Evolutionary conservation across 2,329 filamentous ascomycete genomes (phyloP).

Genomic region (Camptophora hylomeconis): DNA sequence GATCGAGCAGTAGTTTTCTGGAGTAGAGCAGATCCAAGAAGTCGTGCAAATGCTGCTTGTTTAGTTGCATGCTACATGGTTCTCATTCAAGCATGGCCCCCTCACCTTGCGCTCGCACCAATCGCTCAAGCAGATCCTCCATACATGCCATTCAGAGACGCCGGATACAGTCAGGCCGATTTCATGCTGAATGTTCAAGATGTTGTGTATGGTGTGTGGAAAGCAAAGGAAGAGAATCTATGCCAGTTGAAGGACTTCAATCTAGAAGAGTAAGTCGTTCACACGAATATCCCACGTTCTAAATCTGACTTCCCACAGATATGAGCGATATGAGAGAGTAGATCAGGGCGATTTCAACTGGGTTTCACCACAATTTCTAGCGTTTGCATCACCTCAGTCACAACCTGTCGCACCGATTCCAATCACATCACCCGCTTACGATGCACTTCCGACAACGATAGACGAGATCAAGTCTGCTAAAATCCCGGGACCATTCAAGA

Average conservation of each 20-base stretch:
- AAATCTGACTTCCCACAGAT: slow-evolving; percentile 32
- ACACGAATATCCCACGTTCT: neutral
- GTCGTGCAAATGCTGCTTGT: slow-evolving; percentile 80
- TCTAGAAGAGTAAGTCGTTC: slow-evolving; percentile 58
- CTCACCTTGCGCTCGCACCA: slow-evolving; percentile 84
- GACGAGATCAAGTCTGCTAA: slow-evolving; percentile 57
- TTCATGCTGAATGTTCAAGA: slow-evolving; percentile 94
- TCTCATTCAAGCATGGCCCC: slow-evolving; percentile 92
- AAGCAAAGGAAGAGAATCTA: slow-evolving; percentile 89
- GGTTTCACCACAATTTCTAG: slow-evolving; percentile 88
- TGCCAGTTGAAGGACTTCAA: slow-evolving; percentile 89
- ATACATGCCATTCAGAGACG: slow-evolving; percentile 96
- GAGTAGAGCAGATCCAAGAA: slow-evolving; percentile 82
- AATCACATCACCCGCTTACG: slow-evolving; percentile 59
- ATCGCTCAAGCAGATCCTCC: slow-evolving; percentile 95
- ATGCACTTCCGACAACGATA: slow-evolving; percentile 61
- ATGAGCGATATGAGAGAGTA: slow-evolving; percentile 87
- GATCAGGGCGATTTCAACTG: slow-evolving; percentile 99
- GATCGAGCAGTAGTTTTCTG: slow-evolving; percentile 88
- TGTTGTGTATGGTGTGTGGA: slow-evolving; percentile 96
- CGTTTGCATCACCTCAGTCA: slow-evolving; percentile 89
- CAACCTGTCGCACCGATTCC: slow-evolving; percentile 60
- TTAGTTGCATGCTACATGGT: slow-evolving; percentile 98
- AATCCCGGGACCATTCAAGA: slow-evolving; percentile 83
- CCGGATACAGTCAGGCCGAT: slow-evolving; percentile 95